Evolutionary conservation across 441 rosid genomes (phyloP), one percentile per base, ranked within the genome.

Genomic region (Aleurites moluccanus): DNA sequence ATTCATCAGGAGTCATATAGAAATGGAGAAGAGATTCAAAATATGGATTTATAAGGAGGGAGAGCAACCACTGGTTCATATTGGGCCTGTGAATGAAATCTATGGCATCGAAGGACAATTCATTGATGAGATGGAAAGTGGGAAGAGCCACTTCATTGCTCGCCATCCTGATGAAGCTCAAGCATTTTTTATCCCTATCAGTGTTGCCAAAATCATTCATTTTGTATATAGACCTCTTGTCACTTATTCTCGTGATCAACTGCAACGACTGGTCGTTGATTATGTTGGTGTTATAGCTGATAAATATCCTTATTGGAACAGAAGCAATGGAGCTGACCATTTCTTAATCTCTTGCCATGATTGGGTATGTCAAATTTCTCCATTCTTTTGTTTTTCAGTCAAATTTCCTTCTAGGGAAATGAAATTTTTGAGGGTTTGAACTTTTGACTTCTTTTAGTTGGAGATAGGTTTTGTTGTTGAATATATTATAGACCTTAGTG

Each of bases 21-120:
- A 87, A 75, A 90, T 88, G 95, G 77, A 79, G 81, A 86, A 87
- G 79, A 82, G 78, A 74, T 85, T 90, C 73, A 88, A 84, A 80
- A 73, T 90, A 35, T 90, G 95, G 92, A 72, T 75, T 2, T 88
- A 90, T 73, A 78, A 57, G 55, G 95, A 90, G 80, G 95, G 91
- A 25, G 86, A 86, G 50, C 76, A 52, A 23, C 92, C 95, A 15
- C 67, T 90, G 7, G 79, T 87, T 20, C 92, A 90, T 49, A 60
- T n/a, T 3, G 91, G 89, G 3, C 91, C 88, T 0, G 4, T 82
- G 56, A 78, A 62, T 15, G 27, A 76, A 68, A 90, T 92, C 53
- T 90, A 92, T 56, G 82, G 80, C n/a, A 87, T 90, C 3, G 92
- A 90, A 68, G 97, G 97, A 15, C 93, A 88, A 23, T 87, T 88